Percentiles rank a stretch among this genome's conserved stretches.
phyloP scores from a whole-genome alignment of 2,329 filamentous ascomycete species.

The Ceratocystis albifundus region DNA sequence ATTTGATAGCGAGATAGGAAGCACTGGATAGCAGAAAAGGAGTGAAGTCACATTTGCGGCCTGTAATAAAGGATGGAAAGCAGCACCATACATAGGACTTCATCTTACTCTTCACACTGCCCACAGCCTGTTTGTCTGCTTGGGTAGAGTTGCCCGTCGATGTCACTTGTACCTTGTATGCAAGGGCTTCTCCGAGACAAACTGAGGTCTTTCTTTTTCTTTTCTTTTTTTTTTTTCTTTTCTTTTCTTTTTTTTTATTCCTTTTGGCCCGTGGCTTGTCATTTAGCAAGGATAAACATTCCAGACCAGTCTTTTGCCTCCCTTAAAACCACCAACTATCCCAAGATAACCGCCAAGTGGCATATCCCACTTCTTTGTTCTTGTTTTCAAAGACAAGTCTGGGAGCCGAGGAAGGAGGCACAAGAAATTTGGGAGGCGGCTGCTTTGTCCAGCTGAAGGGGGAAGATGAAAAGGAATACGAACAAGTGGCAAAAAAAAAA shows the following conservation, averaged over 20 bases:
- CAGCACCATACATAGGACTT: background rate
- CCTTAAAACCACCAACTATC: background rate
- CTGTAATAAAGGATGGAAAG: background rate
- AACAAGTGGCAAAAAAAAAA: background rate
- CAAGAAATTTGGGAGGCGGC: background rate
- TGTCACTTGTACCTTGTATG: background rate
- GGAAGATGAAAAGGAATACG: background rate
- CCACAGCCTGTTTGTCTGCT: background rate
- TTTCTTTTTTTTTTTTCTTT: background rate
- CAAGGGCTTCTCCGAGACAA: slow-evolving; percentile 2
- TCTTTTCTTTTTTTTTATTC: background rate
- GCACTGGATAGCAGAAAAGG: background rate
- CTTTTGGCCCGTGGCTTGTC: background rate
- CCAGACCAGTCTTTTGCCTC: background rate
- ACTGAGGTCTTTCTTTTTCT: background rate
- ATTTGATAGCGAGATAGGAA: background rate
- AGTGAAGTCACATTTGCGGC: background rate
- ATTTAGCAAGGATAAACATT: background rate
- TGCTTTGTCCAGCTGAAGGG: too few relatives aligned
- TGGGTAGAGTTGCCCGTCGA: background rate
- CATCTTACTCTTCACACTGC: background rate
- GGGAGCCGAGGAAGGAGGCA: too few relatives aligned
- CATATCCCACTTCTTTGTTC: too few relatives aligned
- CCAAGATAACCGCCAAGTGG: too few relatives aligned
- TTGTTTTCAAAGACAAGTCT: too few relatives aligned